phyloP scores from a whole-genome alignment of 2,329 filamentous ascomycete genomes.

The Xylaria polymorpha region DNA sequence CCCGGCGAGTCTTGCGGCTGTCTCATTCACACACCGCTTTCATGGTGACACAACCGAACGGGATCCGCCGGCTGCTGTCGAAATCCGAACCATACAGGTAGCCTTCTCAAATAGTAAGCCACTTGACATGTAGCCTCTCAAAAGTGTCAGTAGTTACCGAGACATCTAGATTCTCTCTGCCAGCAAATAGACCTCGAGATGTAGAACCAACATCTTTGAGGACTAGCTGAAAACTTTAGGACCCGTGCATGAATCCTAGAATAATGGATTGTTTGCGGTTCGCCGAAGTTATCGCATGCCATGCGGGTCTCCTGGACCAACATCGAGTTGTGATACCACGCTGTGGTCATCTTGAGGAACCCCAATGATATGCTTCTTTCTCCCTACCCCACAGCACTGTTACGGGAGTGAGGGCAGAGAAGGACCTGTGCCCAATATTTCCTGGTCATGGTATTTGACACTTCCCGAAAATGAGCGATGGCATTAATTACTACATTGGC shows the following conservation, averaged over 20 bases:
- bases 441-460: not conserved
- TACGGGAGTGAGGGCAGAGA: not conserved
- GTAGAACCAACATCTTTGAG: not conserved
- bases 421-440: not conserved
- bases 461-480: not conserved
- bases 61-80: not conserved
- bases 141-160: not conserved
- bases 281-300: not conserved
- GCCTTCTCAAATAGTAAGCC: slow-evolving; percentile 1
- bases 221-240: not conserved
- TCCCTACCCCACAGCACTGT: not conserved
- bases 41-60: slow-evolving; percentile 1
- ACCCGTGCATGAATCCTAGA: not conserved
- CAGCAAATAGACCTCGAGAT: not conserved
- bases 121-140: slow-evolving; percentile 5
- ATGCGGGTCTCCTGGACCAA: not conserved
- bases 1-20: not conserved
- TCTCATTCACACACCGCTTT: slow-evolving; percentile 27
- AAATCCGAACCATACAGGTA: slow-evolving; percentile 9
- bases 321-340: not conserved
- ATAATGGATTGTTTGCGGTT: not conserved
- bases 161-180: not conserved
- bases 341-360: not conserved
- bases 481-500: slow-evolving; percentile 10
- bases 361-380: not conserved